Base-by-base conservation (phyloP, 176 grass and related monocot genomes). In the Cenchrus americanus region DNA sequence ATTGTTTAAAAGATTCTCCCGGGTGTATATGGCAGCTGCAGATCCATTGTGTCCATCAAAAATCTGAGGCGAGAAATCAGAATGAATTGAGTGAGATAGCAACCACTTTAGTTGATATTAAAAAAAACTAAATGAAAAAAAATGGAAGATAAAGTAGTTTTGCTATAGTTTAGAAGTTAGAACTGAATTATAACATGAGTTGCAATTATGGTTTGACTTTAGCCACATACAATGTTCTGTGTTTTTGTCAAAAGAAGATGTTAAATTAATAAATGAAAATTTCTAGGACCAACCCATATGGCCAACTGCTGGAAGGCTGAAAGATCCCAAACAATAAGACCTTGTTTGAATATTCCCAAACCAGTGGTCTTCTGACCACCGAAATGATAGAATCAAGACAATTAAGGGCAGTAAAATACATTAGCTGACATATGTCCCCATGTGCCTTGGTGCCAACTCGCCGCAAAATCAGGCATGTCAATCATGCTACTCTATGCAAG, bases 21-120 rank as follows among this genome's bases (percentile, higher is more conserved):
- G 89, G 30, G 96, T 89, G 86, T 95, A 98, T 90, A 94, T 92
- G 50, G 93, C 93, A 86, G 96, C 96, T 66, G 87, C 83, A 86
- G 91, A 76, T 10, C 96, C 96, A 73, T 95, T 98, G 74, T 98
- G 96, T 44, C 96, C 96, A 90, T 98, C 96, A 58, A 98, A 91
- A 84, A 98, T 81, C 96, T 98, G 77, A 69, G 15, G 66, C 23
- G 61, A 83, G 60, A 88, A 63, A 37, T 10, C 80, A 85, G 77
- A 87, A 81, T 37, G 80, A 74, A 86, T 84, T 10, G 68, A 88
- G 75, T 88, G 53, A 89, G 69, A 92, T 64, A 84, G 66, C 19
- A 52, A 55, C 22, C 24, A 78, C 22, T 68, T 82, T 37, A 82
- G 67, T 81, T 73, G 63, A 6, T 49, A 42, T 17, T 63, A 79